These are phyloP conservation scores for Rhododendron ovatum DNA, from an alignment of 148 eudicot species.

Conservation along the genomic window DNA sequence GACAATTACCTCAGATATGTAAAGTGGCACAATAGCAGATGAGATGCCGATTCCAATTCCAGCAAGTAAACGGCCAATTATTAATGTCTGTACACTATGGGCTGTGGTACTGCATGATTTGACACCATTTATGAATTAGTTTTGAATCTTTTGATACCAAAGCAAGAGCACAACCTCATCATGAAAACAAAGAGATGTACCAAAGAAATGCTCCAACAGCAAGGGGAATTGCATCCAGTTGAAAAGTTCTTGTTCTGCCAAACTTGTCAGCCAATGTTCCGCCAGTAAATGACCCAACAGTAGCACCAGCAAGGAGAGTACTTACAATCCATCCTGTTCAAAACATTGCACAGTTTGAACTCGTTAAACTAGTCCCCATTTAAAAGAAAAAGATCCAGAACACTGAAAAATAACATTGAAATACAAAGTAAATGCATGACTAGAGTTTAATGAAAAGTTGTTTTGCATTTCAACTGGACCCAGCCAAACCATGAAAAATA, in stretches of 20 bases:
- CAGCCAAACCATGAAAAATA: not conserved
- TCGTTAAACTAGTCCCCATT: not conserved
- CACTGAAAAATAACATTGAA: not conserved
- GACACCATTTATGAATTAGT: conserved; percentile 14
- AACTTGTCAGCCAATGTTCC: conserved; percentile 92
- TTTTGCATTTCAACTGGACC: not conserved
- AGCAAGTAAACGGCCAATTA: conserved; percentile 86
- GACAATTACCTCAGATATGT: conserved; percentile 79
- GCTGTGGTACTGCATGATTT: conserved; percentile 65
- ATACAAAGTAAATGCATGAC: not conserved
- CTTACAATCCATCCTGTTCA: conserved; percentile 91
- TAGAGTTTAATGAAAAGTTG: not conserved
- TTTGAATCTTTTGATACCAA: not conserved
- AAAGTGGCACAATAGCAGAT: conserved; percentile 92
- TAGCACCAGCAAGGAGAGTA: conserved; percentile 96
- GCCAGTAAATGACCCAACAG: conserved; percentile 95
- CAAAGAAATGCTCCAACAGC: conserved; percentile 91
- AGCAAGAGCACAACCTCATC: conserved; percentile 5
- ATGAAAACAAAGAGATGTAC: conserved; percentile 30
- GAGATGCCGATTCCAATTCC: conserved; percentile 98
- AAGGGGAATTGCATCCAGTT: conserved; percentile 85
- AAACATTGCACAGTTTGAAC: not conserved
- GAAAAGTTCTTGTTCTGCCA: conserved; percentile 86
- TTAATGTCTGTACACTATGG: conserved; percentile 69
- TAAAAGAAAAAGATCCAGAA: not conserved